Evolutionary conservation across 164 flowering plant genomes (phyloP).

Genomic region (Tinospora cordifolia): DNA sequence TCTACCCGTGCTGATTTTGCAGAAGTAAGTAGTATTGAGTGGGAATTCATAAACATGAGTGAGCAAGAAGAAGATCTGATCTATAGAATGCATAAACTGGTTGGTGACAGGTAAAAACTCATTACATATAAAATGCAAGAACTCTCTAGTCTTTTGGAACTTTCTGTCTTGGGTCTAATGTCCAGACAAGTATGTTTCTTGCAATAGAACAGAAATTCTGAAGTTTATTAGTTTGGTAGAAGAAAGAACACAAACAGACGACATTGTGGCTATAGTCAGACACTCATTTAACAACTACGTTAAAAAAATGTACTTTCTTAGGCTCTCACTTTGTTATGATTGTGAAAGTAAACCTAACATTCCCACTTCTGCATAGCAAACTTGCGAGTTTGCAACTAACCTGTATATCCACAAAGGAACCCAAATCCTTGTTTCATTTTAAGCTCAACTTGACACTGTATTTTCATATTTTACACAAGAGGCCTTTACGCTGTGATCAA

Average conservation of each 20-base stretch:
- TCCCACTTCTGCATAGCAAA: too few species aligned
- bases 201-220: not conserved
- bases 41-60: slow-evolving; percentile 30
- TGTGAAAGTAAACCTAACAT: too few species aligned
- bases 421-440: not conserved
- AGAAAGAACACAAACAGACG: not conserved
- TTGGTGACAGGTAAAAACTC: slow-evolving; percentile 56
- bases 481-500: not conserved
- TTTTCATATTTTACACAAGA: not conserved
- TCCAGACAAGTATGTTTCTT: not conserved
- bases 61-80: slow-evolving; percentile 72
- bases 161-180: not conserved
- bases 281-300: too few species aligned
- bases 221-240: not conserved
- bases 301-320: too few species aligned
- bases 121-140: not conserved
- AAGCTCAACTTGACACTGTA: not conserved
- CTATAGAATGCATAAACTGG: slow-evolving; percentile 67
- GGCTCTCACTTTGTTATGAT: too few species aligned
- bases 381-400: too few species aligned
- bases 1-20: slow-evolving; percentile 7
- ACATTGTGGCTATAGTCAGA: not conserved
- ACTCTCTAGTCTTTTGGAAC: not conserved
- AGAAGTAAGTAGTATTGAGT: slow-evolving; percentile 54
- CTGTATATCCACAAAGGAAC: too few species aligned